Base-by-base conservation (phyloP, 768 basidiomycete species). In the Lyophyllum shimeji region DNA sequence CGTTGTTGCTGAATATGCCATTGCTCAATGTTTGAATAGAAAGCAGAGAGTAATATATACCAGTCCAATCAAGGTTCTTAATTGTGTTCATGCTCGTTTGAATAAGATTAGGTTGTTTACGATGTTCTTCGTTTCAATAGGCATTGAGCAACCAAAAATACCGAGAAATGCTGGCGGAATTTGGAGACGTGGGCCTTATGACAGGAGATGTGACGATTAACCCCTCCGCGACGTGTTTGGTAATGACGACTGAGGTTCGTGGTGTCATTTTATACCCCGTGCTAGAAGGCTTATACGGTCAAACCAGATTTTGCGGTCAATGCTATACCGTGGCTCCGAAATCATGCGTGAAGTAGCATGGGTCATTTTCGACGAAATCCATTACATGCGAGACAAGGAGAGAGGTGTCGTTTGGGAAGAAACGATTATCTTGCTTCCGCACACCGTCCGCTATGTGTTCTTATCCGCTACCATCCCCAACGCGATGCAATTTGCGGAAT, bases 281-380 rank as follows among this genome's bases (percentile, higher is more conserved):
- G 25, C 27, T 5, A 2, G n/a, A 21, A 11, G 1, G 17, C 34
- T 55, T 52, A 12, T 62, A 23, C 17, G 29, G 7, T 17, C 1
- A n/a, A 18, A 18, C 23, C 59, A 98, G 95, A 98, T 99, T 86
- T 71, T 99, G 50, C 87, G 97, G 18, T 98, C 95, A 4, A 99
- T 99, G 96, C 76, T 99, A 24, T 99, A 99, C 68, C 88, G 97
- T 52, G 97, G 97, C 37, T 98, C 95, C 3, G 97, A 99, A 75
- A 89, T 99, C 62, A 95, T 98, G 90, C 91, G 97, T 54, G 97
- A 99, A 76, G 96, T 99, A n/a, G 95, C 95, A 1, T 99, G 97
- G 97, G 96, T 98, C 54, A 85, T 99, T 61, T 99, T 98, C 70
- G 97, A 99, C 68, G 97, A 99, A 74, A 97, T 99, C 58, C 97